Conservation (phyloP, 176 grass and related monocot species). For the Juncus effusus region DNA sequence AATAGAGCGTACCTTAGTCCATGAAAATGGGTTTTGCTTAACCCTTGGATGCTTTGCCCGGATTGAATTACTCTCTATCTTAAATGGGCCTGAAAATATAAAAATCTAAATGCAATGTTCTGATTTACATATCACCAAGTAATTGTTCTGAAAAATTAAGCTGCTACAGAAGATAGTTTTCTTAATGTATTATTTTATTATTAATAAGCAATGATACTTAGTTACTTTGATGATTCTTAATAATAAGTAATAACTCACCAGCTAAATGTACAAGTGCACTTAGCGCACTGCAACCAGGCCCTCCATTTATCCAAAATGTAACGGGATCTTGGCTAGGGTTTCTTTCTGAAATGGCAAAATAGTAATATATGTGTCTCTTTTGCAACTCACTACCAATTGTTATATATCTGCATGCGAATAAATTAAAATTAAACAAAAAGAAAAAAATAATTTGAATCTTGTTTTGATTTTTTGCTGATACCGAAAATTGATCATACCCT, state of each 20-base stretch:
- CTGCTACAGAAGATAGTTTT: neutral
- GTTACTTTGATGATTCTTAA: neutral
- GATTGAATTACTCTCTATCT: slow-evolving; percentile 28
- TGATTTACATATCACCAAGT: neutral
- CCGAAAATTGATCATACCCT: slow-evolving; percentile 27
- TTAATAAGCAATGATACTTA: neutral
- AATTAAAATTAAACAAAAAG: slow-evolving; percentile 13
- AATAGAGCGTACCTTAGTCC: slow-evolving; percentile 47
- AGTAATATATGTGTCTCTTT: slow-evolving; percentile 51
- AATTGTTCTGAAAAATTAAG: neutral
- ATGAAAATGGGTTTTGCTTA: slow-evolving; percentile 41
- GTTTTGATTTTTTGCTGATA: neutral
- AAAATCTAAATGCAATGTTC: neutral
- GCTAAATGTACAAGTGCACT: slow-evolving; percentile 37
- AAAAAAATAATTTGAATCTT: neutral
- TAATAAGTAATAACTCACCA: slow-evolving; percentile 26
- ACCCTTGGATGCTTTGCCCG: slow-evolving; percentile 31
- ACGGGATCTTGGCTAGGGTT: slow-evolving; percentile 48
- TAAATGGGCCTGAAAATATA: slow-evolving; percentile 43
- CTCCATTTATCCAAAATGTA: slow-evolving; percentile 56
- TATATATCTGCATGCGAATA: slow-evolving; percentile 37
- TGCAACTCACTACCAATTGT: slow-evolving; percentile 30
- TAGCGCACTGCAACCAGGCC: slow-evolving; percentile 54
- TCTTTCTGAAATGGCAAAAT: slow-evolving; percentile 59
- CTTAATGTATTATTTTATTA: neutral